Conservation (phyloP, 2,329 filamentous ascomycete species). For the Neonectria punicea region DNA sequence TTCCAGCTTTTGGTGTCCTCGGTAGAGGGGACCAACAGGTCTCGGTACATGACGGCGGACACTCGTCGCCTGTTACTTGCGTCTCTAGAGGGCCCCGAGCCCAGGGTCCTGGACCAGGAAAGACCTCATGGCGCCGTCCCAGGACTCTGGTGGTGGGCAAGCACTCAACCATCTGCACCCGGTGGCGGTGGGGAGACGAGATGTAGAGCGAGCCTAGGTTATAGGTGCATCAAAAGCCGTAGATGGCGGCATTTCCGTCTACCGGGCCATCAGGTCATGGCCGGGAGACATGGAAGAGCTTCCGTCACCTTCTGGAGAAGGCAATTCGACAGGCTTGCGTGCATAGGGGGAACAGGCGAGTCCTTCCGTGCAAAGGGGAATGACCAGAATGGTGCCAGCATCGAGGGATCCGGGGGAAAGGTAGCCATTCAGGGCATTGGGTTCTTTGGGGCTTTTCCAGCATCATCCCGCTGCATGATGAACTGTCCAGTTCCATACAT, state of each 20-base stretch:
- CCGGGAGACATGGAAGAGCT: conserved; percentile 9
- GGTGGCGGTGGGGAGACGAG: conserved; percentile 7
- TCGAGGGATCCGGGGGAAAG: conserved; percentile 15
- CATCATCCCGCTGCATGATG: conserved; percentile 26
- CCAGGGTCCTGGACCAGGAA: conserved; percentile 15
- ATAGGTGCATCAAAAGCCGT: not conserved
- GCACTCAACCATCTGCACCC: conserved; percentile 14
- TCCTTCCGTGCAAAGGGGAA: not conserved
- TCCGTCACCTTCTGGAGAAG: conserved; percentile 14
- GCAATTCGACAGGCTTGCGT: conserved; percentile 3
- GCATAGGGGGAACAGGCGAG: conserved; percentile 2
- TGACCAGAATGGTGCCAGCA: conserved; percentile 4
- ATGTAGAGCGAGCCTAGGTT: conserved; percentile 6
- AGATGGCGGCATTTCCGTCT: conserved; percentile 12
- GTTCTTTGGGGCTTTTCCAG: conserved; percentile 6
- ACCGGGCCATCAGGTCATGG: conserved; percentile 20
- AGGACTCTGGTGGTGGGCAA: conserved; percentile 4
- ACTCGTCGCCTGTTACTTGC: conserved; percentile 6
- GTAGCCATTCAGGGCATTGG: conserved; percentile 20
- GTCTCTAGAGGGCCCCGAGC: not conserved
- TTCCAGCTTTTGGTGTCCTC: not conserved
- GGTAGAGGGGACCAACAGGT: conserved; percentile 24
- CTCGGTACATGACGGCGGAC: conserved; percentile 25
- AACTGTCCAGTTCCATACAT: conserved; percentile 13
- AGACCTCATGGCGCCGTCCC: conserved; percentile 18